A percentile compares a stretch with the other conserved stretches of the same genome.
Evolutionary conservation across 768 basidiomycete species (phyloP).

Genomic region (Amanita rubescens): DNA sequence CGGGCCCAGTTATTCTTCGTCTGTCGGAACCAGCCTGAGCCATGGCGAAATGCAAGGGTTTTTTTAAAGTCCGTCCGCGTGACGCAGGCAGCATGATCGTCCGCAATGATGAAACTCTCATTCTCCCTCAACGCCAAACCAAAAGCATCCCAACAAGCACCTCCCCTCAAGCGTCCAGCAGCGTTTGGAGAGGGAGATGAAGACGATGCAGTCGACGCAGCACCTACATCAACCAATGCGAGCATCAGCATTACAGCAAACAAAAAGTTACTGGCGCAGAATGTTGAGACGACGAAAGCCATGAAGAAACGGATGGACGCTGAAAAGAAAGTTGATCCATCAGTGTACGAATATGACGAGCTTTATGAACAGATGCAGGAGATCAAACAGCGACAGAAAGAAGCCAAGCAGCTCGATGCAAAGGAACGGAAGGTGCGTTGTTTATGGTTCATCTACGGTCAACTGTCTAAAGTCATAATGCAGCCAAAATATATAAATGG

Average conservation of each 20-base stretch:
- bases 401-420: conserved; percentile 66
- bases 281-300: conserved; percentile 53
- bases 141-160: conserved; percentile 38
- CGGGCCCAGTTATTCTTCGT: conserved; percentile 86
- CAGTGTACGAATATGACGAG: conserved; percentile 93
- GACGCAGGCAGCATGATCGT: conserved; percentile 16
- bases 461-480: not conserved
- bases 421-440: conserved; percentile 64
- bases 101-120: conserved; percentile 71
- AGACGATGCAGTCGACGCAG: conserved; percentile 47
- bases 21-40: conserved; percentile 67
- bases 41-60: conserved; percentile 22
- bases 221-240: conserved; percentile 31
- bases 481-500: conserved; percentile 92
- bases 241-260: conserved; percentile 37
- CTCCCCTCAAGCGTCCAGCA: conserved; percentile 49
- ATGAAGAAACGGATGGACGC: conserved; percentile 68
- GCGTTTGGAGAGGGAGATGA: conserved; percentile 61
- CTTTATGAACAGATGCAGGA: conserved; percentile 95
- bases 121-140: conserved; percentile 65
- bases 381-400: conserved; percentile 67
- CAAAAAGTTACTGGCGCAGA: conserved; percentile 51
- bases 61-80: conserved; percentile 27
- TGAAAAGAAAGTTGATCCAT: conserved; percentile 71
- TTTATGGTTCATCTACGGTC: not conserved